Evolutionary conservation across 768 basidiomycete species (phyloP).

Genomic region (Suillus discolor): DNA sequence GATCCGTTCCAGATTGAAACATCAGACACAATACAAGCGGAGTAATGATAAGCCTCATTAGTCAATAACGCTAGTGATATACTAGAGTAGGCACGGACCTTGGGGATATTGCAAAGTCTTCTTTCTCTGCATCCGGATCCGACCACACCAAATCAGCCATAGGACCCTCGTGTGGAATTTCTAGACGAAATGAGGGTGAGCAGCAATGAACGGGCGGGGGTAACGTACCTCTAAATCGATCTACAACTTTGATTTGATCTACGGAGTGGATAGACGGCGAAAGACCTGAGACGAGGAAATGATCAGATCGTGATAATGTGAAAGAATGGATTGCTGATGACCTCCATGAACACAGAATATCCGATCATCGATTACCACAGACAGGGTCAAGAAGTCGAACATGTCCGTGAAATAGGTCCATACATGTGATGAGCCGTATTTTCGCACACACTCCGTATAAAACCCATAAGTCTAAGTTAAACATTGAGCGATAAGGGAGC

Average conservation of each 20-base stretch:
- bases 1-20: slow-evolving; percentile 14
- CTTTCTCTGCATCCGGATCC: slow-evolving; percentile 98
- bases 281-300: slow-evolving; percentile 58
- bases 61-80: slow-evolving; percentile 13
- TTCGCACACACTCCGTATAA: slow-evolving; percentile 97
- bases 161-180: slow-evolving; percentile 99
- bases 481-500: slow-evolving; percentile 19
- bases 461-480: slow-evolving; percentile 89
- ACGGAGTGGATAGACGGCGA: slow-evolving; percentile 99
- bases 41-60: slow-evolving; percentile 13
- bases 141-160: slow-evolving; percentile 99
- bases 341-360: slow-evolving; percentile 99
- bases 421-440: slow-evolving; percentile 93
- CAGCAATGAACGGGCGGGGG: slow-evolving; percentile 21
- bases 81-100: slow-evolving; percentile 55
- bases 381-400: slow-evolving; percentile 98
- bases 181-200: slow-evolving; percentile 44
- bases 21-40: slow-evolving; percentile 15
- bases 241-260: slow-evolving; percentile 99
- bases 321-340: slow-evolving; percentile 29
- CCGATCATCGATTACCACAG: slow-evolving; percentile 97
- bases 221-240: slow-evolving; percentile 87
- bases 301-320: slow-evolving; percentile 8
- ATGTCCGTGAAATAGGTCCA: slow-evolving; percentile 99
- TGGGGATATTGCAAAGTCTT: slow-evolving; percentile 98